Evolutionary conservation across 352 stramenopile genomes (phyloP).

Genomic region (Sclerospora graminicola): DNA sequence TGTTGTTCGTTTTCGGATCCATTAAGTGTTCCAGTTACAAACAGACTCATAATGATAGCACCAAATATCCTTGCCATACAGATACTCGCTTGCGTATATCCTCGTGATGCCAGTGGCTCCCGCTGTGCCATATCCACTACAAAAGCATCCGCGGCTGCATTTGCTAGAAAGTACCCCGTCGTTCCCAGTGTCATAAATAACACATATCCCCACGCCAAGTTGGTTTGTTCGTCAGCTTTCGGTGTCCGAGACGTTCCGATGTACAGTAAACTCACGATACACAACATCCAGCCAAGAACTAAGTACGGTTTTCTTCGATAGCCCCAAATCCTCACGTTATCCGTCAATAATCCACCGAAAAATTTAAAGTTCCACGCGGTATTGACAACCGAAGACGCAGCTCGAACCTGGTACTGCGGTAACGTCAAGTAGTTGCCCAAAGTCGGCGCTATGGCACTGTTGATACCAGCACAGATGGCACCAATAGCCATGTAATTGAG

Average conservation of each 20-base stretch:
- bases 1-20: slow-evolving; percentile 42
- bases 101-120: slow-evolving; percentile 40
- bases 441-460: slow-evolving; percentile 39
- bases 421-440: slow-evolving; percentile 55
- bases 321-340: slow-evolving; percentile 47
- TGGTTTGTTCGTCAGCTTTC: background rate
- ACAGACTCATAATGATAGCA: slow-evolving; percentile 36
- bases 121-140: slow-evolving; percentile 63
- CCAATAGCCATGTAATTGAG: slow-evolving; percentile 65
- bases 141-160: slow-evolving; percentile 75
- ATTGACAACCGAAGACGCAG: slow-evolving; percentile 38
- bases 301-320: slow-evolving; percentile 64
- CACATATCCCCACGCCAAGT: slow-evolving; percentile 47
- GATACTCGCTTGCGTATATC: slow-evolving; percentile 44
- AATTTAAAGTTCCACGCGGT: slow-evolving; percentile 58
- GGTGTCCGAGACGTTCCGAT: slow-evolving; percentile 12
- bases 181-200: slow-evolving; percentile 68
- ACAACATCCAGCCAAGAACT: slow-evolving; percentile 44
- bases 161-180: slow-evolving; percentile 79
- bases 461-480: slow-evolving; percentile 55
- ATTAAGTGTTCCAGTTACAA: slow-evolving; percentile 48
- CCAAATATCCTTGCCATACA: slow-evolving; percentile 35
- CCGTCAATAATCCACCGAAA: slow-evolving; percentile 47
- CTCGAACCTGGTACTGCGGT: slow-evolving; percentile 48
- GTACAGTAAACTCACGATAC: slow-evolving; percentile 25